These are phyloP conservation scores for Termitomyces sp. DNA, from an alignment of 1,284 basidiomycete species.

Conservation along the genomic window DNA sequence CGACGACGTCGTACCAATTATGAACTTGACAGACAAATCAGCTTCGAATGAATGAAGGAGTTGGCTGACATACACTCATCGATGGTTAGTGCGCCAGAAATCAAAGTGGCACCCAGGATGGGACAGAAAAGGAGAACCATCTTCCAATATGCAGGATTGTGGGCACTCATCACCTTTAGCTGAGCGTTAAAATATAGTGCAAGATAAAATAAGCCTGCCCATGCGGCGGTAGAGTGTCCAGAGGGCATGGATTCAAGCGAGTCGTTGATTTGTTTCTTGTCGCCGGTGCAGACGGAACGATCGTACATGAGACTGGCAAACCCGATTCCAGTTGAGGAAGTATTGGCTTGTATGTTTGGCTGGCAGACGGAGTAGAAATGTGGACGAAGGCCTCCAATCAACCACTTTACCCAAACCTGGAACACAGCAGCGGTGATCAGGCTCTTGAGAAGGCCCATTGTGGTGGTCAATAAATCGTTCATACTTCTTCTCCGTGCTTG, in stretches of 20 bases:
- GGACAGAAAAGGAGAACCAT: conserved; percentile 54
- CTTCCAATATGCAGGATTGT: conserved; percentile 55
- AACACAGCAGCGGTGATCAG: conserved; percentile 35
- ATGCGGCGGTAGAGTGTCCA: conserved; percentile 45
- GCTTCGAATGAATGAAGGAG: not conserved
- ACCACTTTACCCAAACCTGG: conserved; percentile 53
- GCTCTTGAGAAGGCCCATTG: conserved; percentile 48
- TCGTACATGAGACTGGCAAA: conserved; percentile 46
- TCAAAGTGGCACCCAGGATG: conserved; percentile 51
- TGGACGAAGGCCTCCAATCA: conserved; percentile 48
- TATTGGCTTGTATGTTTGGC: conserved; percentile 34
- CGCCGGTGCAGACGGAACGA: conserved; percentile 47
- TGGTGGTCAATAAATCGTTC: conserved; percentile 44
- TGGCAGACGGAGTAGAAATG: conserved; percentile 49
- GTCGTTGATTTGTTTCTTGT: conserved; percentile 48
- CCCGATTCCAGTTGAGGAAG: conserved; percentile 36
- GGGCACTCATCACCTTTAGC: conserved; percentile 52
- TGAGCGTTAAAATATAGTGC: conserved; percentile 56
- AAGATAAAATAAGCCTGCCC: conserved; percentile 48
- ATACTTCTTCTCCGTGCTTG: conserved; percentile 43
- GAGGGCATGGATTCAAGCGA: conserved; percentile 48
- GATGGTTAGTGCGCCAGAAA: conserved; percentile 52
- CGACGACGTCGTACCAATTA: conserved; percentile 52
- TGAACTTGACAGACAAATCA: conserved; percentile 28
- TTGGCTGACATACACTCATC: conserved; percentile 41